Evolutionary conservation across 768 basidiomycete species (phyloP).

Genomic region (Auriscalpium orientale): DNA sequence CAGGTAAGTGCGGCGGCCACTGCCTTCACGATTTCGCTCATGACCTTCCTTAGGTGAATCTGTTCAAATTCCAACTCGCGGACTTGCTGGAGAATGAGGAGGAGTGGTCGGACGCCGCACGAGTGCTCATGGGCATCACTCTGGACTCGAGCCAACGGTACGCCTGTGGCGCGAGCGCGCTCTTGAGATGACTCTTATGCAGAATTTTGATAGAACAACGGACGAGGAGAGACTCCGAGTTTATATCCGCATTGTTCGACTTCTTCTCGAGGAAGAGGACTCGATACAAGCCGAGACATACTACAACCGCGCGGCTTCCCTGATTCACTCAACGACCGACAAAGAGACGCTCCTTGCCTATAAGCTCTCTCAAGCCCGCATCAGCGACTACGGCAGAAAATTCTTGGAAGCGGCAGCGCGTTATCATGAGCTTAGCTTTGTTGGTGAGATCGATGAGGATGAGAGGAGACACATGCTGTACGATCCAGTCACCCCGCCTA

Average conservation of each 20-base stretch:
- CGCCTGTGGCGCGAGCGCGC: constrained; percentile 13
- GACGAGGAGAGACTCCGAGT: constrained; percentile 85
- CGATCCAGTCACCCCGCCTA: constrained; percentile 20
- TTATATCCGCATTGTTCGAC: constrained; percentile 90
- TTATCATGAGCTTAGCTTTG: constrained; percentile 93
- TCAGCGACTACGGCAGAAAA: constrained; percentile 85
- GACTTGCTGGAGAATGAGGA: constrained; percentile 85
- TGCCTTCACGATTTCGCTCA: neutral
- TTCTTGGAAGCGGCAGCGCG: constrained; percentile 91
- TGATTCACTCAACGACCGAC: constrained; percentile 75
- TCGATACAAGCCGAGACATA: constrained; percentile 97
- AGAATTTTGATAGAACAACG: constrained; percentile 12
- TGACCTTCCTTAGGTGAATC: constrained; percentile 53
- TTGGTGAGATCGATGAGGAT: constrained; percentile 86
- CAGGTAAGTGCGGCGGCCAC: constrained; percentile 50
- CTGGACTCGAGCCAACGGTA: constrained; percentile 86
- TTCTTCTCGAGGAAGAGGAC: constrained; percentile 93
- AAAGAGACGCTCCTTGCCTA: constrained; percentile 75
- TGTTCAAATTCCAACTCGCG: constrained; percentile 82
- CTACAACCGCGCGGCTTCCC: constrained; percentile 90
- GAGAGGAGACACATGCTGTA: constrained; percentile 89
- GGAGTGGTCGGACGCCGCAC: constrained; percentile 90
- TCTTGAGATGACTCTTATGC: neutral
- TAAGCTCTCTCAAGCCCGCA: constrained; percentile 90
- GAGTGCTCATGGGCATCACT: constrained; percentile 86